Evolutionary conservation across 768 basidiomycete species (phyloP), one percentile per base, ranked within the genome.

Genomic region (Coprinopsis sp.): DNA sequence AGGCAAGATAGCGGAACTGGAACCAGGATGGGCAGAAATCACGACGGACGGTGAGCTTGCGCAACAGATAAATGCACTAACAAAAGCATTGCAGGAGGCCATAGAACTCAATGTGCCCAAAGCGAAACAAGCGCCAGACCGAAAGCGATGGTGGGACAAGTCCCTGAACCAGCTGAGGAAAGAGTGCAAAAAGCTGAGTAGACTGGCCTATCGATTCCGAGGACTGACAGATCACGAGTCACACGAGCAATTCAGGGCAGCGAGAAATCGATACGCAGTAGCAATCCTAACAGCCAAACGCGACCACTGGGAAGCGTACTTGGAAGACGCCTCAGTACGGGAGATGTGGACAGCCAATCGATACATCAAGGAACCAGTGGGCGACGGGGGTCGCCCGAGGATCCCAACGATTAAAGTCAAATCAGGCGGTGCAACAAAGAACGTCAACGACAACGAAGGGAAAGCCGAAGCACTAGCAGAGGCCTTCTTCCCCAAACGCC

Each of bases 401-500:
- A 56, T 65, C 10, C 64, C 64, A 14, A 53, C 60, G 1, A 54
- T 66, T 1, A 25, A 22, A 6, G 11, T 22, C n/a, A n/a, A n/a
- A 25, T 25, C 16, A 8, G 38, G 10, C 30, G n/a, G n/a, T 8
- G 25, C 8, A 16, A 29, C 8, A 7, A 47, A 11, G 4, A 44
- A 49, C 19, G 43, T 54, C 8, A 48, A 38, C 2, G 50, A 55
- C 19, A 66, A 63, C 23, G 37, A 54, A 16, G 57, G 51, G 0
- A 69, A 67, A 30, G 54, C 51, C 1, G 47, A 31, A 4, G 22
- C 47, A 1, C 41, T 67, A 3, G 37, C 47, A 4, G 30, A 53
- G 3, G 50, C 54, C 0, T 71, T 71, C 57, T 71, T 72, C 47
- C 60, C 54, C 4, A 27, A 42, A 4, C 47, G 48, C 18, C 53